These are phyloP conservation scores for Ophiognomonia clavigignenti-juglandacearum DNA, from an alignment of 2,329 filamentous ascomycete genomes.

Conservation along the genomic window DNA sequence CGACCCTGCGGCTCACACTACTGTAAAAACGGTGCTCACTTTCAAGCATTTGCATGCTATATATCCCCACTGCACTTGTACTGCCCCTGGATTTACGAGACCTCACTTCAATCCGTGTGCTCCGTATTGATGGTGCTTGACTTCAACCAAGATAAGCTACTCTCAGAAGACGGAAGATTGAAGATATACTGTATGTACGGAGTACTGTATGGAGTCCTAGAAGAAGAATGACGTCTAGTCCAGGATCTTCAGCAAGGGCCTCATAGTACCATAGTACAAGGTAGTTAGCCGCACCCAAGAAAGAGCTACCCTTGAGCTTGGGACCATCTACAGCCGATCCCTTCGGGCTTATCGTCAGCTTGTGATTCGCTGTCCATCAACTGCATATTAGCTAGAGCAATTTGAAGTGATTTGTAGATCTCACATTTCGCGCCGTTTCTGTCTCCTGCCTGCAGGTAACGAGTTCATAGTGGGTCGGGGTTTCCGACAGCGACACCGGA, in stretches of 20 bases:
- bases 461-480: neutral
- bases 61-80: too few relatives aligned
- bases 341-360: conserved; percentile 7
- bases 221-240: neutral
- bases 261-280: neutral
- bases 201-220: too few relatives aligned
- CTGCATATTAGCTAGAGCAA: conserved; percentile 11
- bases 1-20: neutral
- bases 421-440: neutral
- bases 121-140: neutral
- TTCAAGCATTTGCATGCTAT: too few relatives aligned
- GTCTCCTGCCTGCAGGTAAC: neutral
- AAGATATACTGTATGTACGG: too few relatives aligned
- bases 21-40: too few relatives aligned
- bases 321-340: too few relatives aligned
- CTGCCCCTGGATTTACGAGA: too few relatives aligned
- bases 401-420: conserved; percentile 12
- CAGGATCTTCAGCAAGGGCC: too few relatives aligned
- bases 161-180: neutral
- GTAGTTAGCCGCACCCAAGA: neutral
- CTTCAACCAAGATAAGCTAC: neutral
- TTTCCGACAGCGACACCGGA: neutral
- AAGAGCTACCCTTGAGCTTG: neutral
- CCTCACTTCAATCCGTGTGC: too few relatives aligned
- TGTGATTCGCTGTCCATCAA: conserved; percentile 4